A percentile compares a stretch with the other conserved stretches of the same genome.
These are phyloP conservation scores for Hamamelis virginiana DNA, from an alignment of 164 flowering plant genomes.

Conservation along the genomic window DNA sequence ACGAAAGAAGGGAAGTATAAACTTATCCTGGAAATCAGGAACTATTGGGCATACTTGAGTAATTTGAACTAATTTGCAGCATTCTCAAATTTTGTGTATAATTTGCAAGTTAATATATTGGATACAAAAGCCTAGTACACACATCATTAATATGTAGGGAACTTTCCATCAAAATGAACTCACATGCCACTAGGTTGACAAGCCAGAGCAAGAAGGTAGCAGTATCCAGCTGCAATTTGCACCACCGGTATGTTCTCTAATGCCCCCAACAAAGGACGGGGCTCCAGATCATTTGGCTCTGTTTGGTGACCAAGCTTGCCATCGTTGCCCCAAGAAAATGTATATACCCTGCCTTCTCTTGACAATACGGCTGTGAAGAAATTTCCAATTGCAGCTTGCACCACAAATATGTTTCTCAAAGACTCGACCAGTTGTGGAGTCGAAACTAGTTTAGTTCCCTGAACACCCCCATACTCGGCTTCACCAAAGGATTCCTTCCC, in stretches of 20 bases:
- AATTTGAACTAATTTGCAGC: neutral
- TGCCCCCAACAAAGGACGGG: constrained; percentile 75
- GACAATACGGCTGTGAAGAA: constrained; percentile 95
- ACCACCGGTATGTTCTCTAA: constrained; percentile 88
- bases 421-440: constrained; percentile 82
- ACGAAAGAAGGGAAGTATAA: neutral
- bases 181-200: constrained; percentile 91
- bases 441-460: constrained; percentile 59
- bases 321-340: constrained; percentile 96
- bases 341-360: constrained; percentile 92
- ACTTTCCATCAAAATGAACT: constrained; percentile 24
- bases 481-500: constrained; percentile 97
- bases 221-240: constrained; percentile 97
- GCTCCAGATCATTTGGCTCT: constrained; percentile 74
- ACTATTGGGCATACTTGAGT: neutral
- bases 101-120: neutral
- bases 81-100: neutral
- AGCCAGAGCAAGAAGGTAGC: constrained; percentile 93
- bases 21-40: neutral
- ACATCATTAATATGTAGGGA: no score
- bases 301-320: constrained; percentile 86
- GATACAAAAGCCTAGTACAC: no score
- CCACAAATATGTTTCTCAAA: constrained; percentile 77
- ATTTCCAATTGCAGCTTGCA: constrained; percentile 94
- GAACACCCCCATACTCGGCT: constrained; percentile 64